Evolutionary conservation across 495 filamentous ascomycete genomes (phyloP).

Genomic region (Hypoxylon perforatum): DNA sequence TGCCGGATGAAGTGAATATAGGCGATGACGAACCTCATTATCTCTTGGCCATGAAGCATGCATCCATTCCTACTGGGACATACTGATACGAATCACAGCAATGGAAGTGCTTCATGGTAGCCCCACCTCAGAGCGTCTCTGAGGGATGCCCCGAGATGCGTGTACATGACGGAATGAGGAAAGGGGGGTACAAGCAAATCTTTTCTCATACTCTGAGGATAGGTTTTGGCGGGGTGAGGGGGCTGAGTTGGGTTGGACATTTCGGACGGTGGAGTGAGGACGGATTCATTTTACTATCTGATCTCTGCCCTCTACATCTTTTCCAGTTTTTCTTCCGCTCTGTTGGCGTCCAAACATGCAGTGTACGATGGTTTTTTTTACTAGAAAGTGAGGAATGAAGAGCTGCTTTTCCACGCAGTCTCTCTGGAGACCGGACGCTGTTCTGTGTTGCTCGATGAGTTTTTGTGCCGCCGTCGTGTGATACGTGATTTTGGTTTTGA

Average conservation of each 20-base stretch:
- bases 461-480: too few relatives aligned
- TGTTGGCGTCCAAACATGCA: slow-evolving; percentile 21
- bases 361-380: too few relatives aligned
- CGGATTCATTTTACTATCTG: slow-evolving; percentile 23
- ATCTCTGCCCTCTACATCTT: slow-evolving; percentile 17
- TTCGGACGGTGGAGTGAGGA: slow-evolving; percentile 25
- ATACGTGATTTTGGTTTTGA: too few relatives aligned
- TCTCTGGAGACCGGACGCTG: too few relatives aligned
- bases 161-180: slow-evolving; percentile 41
- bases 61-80: background rate
- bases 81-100: slow-evolving; percentile 5
- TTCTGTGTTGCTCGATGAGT: too few relatives aligned
- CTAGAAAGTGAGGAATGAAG: too few relatives aligned
- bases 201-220: slow-evolving; percentile 43
- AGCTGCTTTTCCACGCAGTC: too few relatives aligned
- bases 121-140: slow-evolving; percentile 1
- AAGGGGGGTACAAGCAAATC: slow-evolving; percentile 32
- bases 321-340: slow-evolving; percentile 19
- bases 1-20: slow-evolving; percentile 1
- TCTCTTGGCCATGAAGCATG: background rate
- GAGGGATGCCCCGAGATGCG: slow-evolving; percentile 5
- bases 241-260: slow-evolving; percentile 33
- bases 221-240: slow-evolving; percentile 25
- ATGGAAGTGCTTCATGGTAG: slow-evolving; percentile 11
- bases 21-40: background rate